Evolutionary conservation across 2,329 filamentous ascomycete species (phyloP).

Genomic region (Mycocentrospora acerina): DNA sequence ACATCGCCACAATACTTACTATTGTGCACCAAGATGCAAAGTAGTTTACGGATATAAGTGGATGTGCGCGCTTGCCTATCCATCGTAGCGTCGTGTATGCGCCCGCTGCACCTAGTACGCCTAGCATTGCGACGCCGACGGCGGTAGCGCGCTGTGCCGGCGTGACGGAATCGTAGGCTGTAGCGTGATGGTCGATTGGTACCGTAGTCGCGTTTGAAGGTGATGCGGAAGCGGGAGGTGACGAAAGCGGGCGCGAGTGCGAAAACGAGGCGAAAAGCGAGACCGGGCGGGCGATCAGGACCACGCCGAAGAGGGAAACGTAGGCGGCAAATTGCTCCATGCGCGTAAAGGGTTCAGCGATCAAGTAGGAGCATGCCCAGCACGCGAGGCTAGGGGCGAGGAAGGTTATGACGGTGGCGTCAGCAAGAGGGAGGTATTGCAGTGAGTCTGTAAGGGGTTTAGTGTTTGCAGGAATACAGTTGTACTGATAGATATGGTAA

Average conservation of each 20-base stretch:
- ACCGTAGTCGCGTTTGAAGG: too few relatives aligned
- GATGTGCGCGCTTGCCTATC: conserved; percentile 78
- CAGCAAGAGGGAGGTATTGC: conserved; percentile 79
- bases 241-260: conserved; percentile 23
- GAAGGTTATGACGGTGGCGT: conserved; percentile 89
- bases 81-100: conserved; percentile 76
- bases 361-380: conserved; percentile 74
- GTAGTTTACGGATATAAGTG: conserved; percentile 84
- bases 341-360: conserved; percentile 75
- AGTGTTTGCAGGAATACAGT: too few relatives aligned
- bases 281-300: conserved; percentile 76
- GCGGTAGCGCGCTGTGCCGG: conserved; percentile 68
- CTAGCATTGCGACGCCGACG: conserved; percentile 70
- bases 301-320: conserved; percentile 74
- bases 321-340: conserved; percentile 75
- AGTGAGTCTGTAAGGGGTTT: conserved; percentile 54
- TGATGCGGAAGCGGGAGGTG: too few relatives aligned
- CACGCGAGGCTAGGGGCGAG: conserved; percentile 76
- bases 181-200: too few relatives aligned
- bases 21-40: conserved; percentile 72
- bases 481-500: too few relatives aligned
- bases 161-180: conserved; percentile 51
- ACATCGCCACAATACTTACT: conserved; percentile 64
- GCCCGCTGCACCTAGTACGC: conserved; percentile 72
- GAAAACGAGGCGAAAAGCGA: conserved; percentile 53